Percentiles rank a stretch among this genome's conserved stretches.
These are phyloP conservation scores for Suillus fuscotomentosus DNA, from an alignment of 768 basidiomycete species.

Conservation along the genomic window DNA sequence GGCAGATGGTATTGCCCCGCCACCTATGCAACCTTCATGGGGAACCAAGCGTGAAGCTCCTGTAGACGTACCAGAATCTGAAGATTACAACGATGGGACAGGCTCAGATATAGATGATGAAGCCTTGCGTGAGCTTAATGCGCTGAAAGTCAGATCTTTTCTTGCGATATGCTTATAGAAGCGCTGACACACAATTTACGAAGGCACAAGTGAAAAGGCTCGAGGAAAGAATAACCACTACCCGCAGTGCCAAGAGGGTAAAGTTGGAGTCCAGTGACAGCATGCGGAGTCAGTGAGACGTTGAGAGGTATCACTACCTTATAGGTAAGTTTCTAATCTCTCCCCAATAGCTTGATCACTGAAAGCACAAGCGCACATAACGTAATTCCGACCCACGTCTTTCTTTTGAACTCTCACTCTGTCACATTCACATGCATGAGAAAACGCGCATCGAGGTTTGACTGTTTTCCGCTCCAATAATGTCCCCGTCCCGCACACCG, in stretches of 20 bases:
- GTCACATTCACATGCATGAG: background rate
- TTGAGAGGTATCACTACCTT: constrained; percentile 14
- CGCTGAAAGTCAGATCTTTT: constrained; percentile 3
- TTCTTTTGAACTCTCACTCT: background rate
- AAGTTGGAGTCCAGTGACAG: constrained; percentile 7
- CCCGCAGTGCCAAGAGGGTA: constrained; percentile 11
- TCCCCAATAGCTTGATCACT: background rate
- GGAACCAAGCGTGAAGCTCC: constrained; percentile 6
- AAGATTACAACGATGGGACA: background rate
- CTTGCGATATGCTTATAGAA: constrained; percentile 18
- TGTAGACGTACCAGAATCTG: background rate
- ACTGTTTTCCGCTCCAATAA: background rate
- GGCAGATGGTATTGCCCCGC: constrained; percentile 5
- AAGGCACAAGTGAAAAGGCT: constrained; percentile 7
- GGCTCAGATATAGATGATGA: constrained; percentile 4
- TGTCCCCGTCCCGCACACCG: background rate
- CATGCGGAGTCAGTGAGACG: constrained; percentile 25
- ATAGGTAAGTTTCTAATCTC: background rate
- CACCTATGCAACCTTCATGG: constrained; percentile 1
- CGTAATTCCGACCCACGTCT: background rate
- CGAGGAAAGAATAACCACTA: constrained; percentile 7
- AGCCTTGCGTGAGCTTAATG: constrained; percentile 1
- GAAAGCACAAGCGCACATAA: background rate
- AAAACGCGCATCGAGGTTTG: background rate
- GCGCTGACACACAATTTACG: background rate